Conservation (phyloP, 257 asterid species). For the Phtheirospermum japonicum region DNA sequence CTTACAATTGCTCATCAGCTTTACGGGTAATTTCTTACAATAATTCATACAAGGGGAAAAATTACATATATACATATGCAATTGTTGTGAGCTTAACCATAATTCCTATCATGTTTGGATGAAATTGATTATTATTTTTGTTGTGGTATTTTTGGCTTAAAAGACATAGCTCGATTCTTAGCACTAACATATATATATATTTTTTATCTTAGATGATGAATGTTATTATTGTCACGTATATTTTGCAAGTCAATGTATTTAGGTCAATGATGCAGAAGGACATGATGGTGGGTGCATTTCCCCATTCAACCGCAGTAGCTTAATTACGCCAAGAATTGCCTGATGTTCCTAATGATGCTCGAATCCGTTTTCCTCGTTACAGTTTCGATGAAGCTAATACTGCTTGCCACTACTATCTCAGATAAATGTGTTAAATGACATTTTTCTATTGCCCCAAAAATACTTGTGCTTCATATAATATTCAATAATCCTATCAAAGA, state of each 20-base stretch:
- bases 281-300: constrained; percentile 96
- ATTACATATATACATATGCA: too few species aligned
- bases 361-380: constrained; percentile 72
- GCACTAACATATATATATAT: too few species aligned
- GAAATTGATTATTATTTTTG: too few species aligned
- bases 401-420: constrained; percentile 84
- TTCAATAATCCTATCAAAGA: constrained; percentile 63
- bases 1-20: constrained; percentile 95
- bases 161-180: too few species aligned
- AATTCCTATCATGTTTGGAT: too few species aligned
- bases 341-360: constrained; percentile 78
- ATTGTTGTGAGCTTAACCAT: too few species aligned
- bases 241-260: constrained; percentile 78
- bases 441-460: not conserved
- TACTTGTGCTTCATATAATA: not conserved
- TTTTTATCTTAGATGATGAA: not conserved
- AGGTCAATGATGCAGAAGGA: constrained; percentile 85
- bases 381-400: constrained; percentile 79
- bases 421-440: constrained; percentile 42
- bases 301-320: constrained; percentile 96
- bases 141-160: too few species aligned
- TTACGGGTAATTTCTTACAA: constrained; percentile 59
- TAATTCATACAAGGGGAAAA: too few species aligned
- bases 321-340: constrained; percentile 85
- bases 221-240: constrained; percentile 19